These are phyloP conservation scores for Lathyrus oleraceus DNA, from an alignment of 306 rosid species.

Conservation along the genomic window DNA sequence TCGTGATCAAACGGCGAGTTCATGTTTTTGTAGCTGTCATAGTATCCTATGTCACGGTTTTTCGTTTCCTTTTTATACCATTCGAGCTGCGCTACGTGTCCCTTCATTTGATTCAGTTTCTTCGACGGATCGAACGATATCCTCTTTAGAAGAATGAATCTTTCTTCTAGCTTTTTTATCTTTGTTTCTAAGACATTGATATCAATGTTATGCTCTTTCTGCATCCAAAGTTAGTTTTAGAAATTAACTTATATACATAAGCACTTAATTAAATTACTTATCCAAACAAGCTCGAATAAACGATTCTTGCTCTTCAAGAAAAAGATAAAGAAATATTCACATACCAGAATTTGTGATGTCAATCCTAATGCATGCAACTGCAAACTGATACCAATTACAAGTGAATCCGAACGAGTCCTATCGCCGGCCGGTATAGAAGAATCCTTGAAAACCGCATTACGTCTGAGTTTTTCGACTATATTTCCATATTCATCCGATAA, in stretches of 20 bases:
- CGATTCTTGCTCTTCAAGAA: neutral
- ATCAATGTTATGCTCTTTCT: constrained; percentile 1
- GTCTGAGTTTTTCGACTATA: constrained; percentile 38
- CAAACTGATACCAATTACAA: constrained; percentile 36
- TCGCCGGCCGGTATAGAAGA: neutral
- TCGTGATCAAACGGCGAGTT: neutral
- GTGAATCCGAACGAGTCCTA: constrained; percentile 4
- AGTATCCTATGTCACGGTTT: constrained; percentile 43
- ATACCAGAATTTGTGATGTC: constrained; percentile 39
- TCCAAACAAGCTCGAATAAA: neutral
- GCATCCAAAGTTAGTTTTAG: constrained; percentile 24
- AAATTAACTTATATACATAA: neutral
- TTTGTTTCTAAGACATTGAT: neutral
- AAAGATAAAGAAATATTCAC: neutral
- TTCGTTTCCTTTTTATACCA: constrained; percentile 60
- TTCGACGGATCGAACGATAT: constrained; percentile 18
- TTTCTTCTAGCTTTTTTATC: constrained; percentile 15
- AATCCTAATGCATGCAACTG: constrained; percentile 47
- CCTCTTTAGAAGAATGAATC: neutral
- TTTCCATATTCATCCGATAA: constrained; percentile 28
- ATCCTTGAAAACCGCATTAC: constrained; percentile 31
- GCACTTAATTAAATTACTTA: neutral
- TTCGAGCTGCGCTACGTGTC: constrained; percentile 51
- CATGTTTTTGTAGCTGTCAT: constrained; percentile 54
- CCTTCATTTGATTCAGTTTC: constrained; percentile 43